phyloP scores from a whole-genome alignment of 306 rosid genomes.

The Medicago arabica region DNA sequence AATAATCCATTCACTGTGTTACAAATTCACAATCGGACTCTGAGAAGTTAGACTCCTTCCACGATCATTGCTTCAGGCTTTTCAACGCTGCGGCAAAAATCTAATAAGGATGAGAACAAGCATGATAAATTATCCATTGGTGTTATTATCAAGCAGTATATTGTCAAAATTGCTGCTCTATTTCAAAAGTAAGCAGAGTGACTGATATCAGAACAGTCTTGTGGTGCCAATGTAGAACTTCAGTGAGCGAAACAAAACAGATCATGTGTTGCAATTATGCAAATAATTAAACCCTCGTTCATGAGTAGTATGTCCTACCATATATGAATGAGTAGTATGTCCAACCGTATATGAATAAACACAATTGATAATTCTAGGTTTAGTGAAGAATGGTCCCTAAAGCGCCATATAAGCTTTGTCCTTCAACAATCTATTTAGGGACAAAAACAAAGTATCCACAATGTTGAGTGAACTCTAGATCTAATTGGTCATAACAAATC shows the following conservation, averaged over 20 bases:
- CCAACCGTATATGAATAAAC: background rate
- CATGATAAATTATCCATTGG: background rate
- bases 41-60: conserved; percentile 28
- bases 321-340: background rate
- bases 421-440: background rate
- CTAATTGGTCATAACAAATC: conserved; percentile 13
- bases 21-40: conserved; percentile 26
- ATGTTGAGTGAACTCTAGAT: conserved; percentile 24
- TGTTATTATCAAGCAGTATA: conserved; percentile 10
- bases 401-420: background rate
- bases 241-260: conserved; percentile 20
- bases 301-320: conserved; percentile 9
- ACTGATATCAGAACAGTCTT: conserved; percentile 10
- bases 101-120: conserved; percentile 37
- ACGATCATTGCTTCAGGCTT: conserved; percentile 48
- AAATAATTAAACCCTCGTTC: conserved; percentile 24
- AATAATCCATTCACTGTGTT: conserved; percentile 24
- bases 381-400: background rate
- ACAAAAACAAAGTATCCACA: conserved; percentile 22
- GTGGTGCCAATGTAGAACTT: conserved; percentile 6
- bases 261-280: background rate
- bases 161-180: conserved; percentile 16
- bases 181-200: conserved; percentile 20
- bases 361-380: too few species aligned
- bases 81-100: conserved; percentile 60